These are phyloP conservation scores for Pseudonitzschia pungens DNA, from an alignment of 108 stramenopile genomes.

Conservation along the genomic window DNA sequence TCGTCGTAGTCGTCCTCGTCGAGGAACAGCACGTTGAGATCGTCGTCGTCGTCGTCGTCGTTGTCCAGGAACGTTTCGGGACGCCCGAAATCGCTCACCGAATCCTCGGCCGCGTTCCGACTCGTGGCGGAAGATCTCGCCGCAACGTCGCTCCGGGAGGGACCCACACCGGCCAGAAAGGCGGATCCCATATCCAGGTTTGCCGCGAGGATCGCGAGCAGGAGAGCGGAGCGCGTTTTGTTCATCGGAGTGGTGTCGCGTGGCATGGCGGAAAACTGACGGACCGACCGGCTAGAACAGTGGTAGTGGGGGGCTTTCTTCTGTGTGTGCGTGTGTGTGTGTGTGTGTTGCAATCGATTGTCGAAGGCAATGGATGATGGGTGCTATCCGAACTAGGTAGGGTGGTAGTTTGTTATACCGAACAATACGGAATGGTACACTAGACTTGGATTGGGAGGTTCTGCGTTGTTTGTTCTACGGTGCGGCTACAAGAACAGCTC, in stretches of 20 bases:
- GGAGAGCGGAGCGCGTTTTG: background rate
- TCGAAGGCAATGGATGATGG: too few relatives aligned
- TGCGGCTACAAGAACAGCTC: too few relatives aligned
- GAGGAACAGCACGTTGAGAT: conserved; percentile 35
- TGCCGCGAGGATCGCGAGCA: background rate
- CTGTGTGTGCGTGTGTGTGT: too few relatives aligned
- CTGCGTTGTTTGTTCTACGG: too few relatives aligned
- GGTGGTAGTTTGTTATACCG: too few relatives aligned
- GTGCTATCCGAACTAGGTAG: too few relatives aligned
- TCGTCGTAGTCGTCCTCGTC: conserved; percentile 18
- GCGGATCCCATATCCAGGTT: background rate
- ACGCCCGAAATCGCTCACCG: conserved; percentile 18
- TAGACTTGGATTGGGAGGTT: too few relatives aligned
- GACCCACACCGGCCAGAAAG: background rate
- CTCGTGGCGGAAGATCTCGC: background rate
- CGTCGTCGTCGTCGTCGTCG: conserved; percentile 39
- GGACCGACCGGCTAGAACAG: too few relatives aligned
- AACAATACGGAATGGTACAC: too few relatives aligned
- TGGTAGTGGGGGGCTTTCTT: too few relatives aligned
- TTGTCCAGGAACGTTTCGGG: conserved; percentile 34
- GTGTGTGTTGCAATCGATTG: too few relatives aligned
- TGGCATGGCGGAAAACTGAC: background rate
- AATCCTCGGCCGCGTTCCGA: background rate
- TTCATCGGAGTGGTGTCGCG: background rate
- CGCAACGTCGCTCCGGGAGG: background rate